A percentile compares a stretch with the other conserved stretches of the same genome.
These are phyloP conservation scores for Aspergillus tubingensis DNA, from an alignment of 2,329 filamentous ascomycete genomes.

Conservation along the genomic window DNA sequence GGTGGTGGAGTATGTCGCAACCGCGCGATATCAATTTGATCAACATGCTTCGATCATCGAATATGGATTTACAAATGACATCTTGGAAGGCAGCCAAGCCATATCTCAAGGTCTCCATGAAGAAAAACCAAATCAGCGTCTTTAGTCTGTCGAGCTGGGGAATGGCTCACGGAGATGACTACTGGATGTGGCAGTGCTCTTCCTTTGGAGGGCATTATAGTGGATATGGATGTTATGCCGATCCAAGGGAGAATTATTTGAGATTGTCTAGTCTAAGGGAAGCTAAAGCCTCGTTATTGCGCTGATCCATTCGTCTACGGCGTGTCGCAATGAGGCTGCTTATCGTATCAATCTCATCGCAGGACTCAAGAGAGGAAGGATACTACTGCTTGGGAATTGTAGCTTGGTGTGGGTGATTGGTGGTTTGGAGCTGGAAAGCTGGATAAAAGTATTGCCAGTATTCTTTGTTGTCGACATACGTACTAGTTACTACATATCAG, in stretches of 20 bases:
- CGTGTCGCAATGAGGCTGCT: neutral
- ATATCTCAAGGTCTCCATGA: too few relatives aligned
- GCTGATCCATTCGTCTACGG: neutral
- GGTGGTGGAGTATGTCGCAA: too few relatives aligned
- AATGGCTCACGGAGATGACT: neutral
- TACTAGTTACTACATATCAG: too few relatives aligned
- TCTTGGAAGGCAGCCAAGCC: too few relatives aligned
- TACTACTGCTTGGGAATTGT: neutral
- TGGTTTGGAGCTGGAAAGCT: neutral
- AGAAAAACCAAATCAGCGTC: too few relatives aligned
- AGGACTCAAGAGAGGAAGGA: neutral
- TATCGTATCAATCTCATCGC: conserved; percentile 10
- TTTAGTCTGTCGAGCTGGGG: neutral
- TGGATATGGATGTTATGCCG: neutral
- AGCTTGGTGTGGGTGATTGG: neutral
- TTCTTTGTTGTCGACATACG: too few relatives aligned
- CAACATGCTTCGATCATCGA: neutral
- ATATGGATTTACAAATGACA: neutral
- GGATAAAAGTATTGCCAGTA: neutral
- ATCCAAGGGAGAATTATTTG: neutral
- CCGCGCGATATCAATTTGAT: neutral
- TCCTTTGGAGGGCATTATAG: neutral
- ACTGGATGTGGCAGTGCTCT: neutral
- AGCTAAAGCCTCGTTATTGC: conserved; percentile 9
- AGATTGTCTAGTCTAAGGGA: neutral